phyloP scores from a whole-genome alignment of 2,329 filamentous ascomycete genomes.

The Colletotrichum incanum region DNA sequence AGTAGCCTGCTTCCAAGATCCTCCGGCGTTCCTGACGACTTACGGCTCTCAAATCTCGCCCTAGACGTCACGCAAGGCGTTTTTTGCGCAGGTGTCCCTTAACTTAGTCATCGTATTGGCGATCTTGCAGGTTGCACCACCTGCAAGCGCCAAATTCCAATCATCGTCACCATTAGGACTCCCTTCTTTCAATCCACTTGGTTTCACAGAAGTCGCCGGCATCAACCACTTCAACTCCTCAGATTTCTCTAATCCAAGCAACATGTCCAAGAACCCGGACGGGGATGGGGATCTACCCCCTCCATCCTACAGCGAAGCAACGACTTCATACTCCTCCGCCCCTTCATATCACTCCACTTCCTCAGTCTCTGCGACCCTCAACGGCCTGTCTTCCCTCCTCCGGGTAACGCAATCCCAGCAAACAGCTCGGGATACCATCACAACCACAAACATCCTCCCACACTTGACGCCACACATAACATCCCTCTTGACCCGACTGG shows the following conservation, averaged over 20 bases:
- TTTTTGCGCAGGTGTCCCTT: not conserved
- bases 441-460: slow-evolving; percentile 51
- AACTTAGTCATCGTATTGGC: not conserved
- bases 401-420: slow-evolving; percentile 54
- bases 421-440: slow-evolving; percentile 54
- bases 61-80: not conserved
- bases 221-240: not conserved
- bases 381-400: slow-evolving; percentile 56
- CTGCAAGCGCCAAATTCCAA: not conserved
- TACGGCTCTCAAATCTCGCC: not conserved
- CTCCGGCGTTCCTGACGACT: not conserved
- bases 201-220: not conserved
- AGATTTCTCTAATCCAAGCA: not conserved
- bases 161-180: not conserved
- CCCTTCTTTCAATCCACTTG: not conserved
- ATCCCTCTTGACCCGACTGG: slow-evolving; percentile 58
- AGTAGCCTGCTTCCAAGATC: not conserved
- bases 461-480: slow-evolving; percentile 60
- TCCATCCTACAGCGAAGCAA: slow-evolving; percentile 33
- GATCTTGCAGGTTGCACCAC: not conserved
- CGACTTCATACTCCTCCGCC: slow-evolving; percentile 38
- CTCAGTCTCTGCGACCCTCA: slow-evolving; percentile 47
- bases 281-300: slow-evolving; percentile 44
- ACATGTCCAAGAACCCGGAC: slow-evolving; percentile 39
- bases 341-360: slow-evolving; percentile 51